Percentiles rank a stretch among this genome's conserved stretches.
phyloP scores from a whole-genome alignment of 176 grass and related monocot species.

The Carex littledalei region DNA sequence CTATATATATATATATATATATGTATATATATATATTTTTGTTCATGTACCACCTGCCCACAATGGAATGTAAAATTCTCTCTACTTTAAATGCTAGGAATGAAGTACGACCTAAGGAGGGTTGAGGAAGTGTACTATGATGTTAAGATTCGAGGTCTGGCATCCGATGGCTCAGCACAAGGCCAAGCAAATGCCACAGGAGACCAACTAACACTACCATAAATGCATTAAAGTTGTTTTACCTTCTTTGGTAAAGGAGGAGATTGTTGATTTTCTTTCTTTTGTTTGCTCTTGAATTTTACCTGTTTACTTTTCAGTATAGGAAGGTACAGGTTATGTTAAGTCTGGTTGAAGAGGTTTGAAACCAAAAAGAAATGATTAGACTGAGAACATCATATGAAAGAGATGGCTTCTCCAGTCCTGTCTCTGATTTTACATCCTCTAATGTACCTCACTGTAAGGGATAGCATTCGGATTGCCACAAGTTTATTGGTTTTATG shows the following conservation, averaged over 20 bases:
- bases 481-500: neutral
- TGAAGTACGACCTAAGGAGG: constrained; percentile 95
- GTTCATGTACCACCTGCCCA: neutral
- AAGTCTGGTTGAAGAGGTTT: neutral
- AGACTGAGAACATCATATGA: neutral
- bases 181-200: constrained; percentile 1
- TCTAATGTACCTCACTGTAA: neutral
- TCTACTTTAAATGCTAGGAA: constrained; percentile 39
- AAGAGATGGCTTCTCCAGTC: neutral
- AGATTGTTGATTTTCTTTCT: neutral
- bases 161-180: constrained; percentile 26
- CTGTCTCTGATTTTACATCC: neutral
- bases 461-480: neutral
- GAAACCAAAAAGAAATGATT: neutral
- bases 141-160: constrained; percentile 87
- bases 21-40: neutral
- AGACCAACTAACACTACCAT: constrained; percentile 5
- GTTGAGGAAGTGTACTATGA: constrained; percentile 98
- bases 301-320: neutral
- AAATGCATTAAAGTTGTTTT: neutral
- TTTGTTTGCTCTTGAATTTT: neutral
- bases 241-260: neutral
- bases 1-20: neutral
- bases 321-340: neutral
- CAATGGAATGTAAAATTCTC: neutral